Evolutionary conservation across 495 filamentous ascomycete species (phyloP), one percentile per base, ranked within the genome.

Genomic region (Astrocystis sublimbata): DNA sequence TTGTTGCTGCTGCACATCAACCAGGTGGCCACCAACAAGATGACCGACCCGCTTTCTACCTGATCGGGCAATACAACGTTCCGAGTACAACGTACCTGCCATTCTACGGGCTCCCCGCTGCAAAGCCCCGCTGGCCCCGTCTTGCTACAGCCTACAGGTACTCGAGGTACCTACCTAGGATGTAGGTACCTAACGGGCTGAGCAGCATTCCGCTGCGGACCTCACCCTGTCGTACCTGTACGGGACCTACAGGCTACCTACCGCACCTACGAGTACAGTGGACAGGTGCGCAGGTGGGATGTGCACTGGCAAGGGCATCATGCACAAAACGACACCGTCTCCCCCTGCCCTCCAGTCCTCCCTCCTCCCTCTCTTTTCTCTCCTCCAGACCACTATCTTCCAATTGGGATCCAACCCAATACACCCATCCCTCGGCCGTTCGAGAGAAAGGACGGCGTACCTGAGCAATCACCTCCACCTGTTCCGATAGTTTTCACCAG

Each of bases 401-500:
- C n/a, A n/a, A n/a, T 58, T 67, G 60, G 67, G 67, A 64, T 31
- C 17, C 42, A 55, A 33, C 60, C 60, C 60, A 54, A 26, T 12
- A 23, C 36, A n/a, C 10, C 40, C 21, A 30, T 47, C 12, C n/a
- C 60, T 62, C 41, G 54, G 67, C 67, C 69, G 69, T 70, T 70
- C 65, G 51, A 53, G 36, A 50, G 57, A 38, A 60, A 51, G 65
- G 46, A 65, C 69, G 69, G 67, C 65, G 67, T 17, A 17, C 55
- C 46, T 66, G 49, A 53, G 63, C 58, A 49, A 72, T 68, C 47
- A 49, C 59, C 43, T 21, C 52, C 64, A 51, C 66, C 2, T 54
- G 50, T 68, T 42, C 46, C 36, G 12, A 49, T 41, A 65, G 68
- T 70, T 70, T 65, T 58, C 52, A 59, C 65, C 62, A 46, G 68